Evolutionary conservation across 192 early-diverging fungal genomes (phyloP).

Genomic region (Coemansia sp.): DNA sequence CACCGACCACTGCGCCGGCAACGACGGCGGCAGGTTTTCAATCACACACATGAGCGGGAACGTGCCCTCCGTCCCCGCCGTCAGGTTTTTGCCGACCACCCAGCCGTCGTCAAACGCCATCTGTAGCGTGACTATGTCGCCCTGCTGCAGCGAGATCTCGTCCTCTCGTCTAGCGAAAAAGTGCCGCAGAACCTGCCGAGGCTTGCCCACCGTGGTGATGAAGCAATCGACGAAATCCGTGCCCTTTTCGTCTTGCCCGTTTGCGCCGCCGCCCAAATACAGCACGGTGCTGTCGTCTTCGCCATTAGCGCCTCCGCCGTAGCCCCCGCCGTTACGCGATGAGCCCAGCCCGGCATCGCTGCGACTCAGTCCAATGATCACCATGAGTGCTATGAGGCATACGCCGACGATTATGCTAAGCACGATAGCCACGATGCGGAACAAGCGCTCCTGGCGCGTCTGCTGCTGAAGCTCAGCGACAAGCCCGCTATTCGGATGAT

Average conservation of each 20-base stretch:
- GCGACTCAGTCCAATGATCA: slow-evolving; percentile 16
- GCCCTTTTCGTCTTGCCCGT: slow-evolving; percentile 9
- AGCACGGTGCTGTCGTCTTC: slow-evolving; percentile 28
- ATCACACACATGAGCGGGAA: slow-evolving; percentile 85
- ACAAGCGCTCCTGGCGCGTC: slow-evolving; percentile 36
- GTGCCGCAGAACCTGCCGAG: slow-evolving; percentile 54
- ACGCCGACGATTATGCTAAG: slow-evolving; percentile 40
- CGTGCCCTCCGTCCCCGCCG: slow-evolving; percentile 68
- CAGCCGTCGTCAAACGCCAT: slow-evolving; percentile 88
- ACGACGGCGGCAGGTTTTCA: slow-evolving; percentile 23
- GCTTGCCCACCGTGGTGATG: slow-evolving; percentile 37
- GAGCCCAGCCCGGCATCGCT: neutral
- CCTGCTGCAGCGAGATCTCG: slow-evolving; percentile 70
- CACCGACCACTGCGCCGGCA: slow-evolving; percentile 53
- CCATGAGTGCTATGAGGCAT: slow-evolving; percentile 28
- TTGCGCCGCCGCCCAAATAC: slow-evolving; percentile 3
- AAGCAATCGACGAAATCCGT: slow-evolving; percentile 49
- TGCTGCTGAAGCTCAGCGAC: slow-evolving; percentile 26
- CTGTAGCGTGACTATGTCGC: slow-evolving; percentile 71
- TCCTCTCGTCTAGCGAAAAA: slow-evolving; percentile 72
- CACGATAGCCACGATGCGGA: slow-evolving; percentile 40
- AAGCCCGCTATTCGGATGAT: neutral
- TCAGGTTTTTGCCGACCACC: slow-evolving; percentile 80
- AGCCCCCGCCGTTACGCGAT: neutral
- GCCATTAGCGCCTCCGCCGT: neutral